Percentiles rank a stretch among this genome's conserved stretches.
phyloP scores from a whole-genome alignment of 2,329 filamentous ascomycete species.

The Colletotrichum salicis region DNA sequence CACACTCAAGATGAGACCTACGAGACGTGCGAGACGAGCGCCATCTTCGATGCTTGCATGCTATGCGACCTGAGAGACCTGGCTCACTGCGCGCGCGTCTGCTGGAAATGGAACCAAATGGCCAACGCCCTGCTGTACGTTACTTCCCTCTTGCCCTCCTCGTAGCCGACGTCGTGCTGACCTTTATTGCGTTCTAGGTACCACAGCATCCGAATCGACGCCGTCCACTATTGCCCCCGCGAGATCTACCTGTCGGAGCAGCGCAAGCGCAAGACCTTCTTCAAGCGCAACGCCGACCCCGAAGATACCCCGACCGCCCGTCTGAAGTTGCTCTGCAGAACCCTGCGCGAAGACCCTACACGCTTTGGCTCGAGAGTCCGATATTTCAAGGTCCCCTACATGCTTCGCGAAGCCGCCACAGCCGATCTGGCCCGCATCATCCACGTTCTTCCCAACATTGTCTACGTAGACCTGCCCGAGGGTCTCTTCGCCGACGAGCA shows the following conservation, averaged over 20 bases:
- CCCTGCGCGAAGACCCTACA: slow-evolving; percentile 80
- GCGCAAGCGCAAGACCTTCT: slow-evolving; percentile 78
- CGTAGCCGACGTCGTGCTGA: slow-evolving; percentile 26
- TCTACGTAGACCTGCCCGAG: slow-evolving; percentile 90
- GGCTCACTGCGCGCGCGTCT: slow-evolving; percentile 80
- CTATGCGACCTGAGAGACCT: slow-evolving; percentile 93
- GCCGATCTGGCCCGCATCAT: slow-evolving; percentile 86
- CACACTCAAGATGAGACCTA: slow-evolving; percentile 82
- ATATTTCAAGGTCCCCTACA: slow-evolving; percentile 91
- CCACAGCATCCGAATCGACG: slow-evolving; percentile 89
- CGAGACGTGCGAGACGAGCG: slow-evolving; percentile 83
- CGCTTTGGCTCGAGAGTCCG: slow-evolving; percentile 76
- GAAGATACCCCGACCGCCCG: slow-evolving; percentile 82
- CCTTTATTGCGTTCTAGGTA: slow-evolving; percentile 66
- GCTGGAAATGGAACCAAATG: slow-evolving; percentile 73
- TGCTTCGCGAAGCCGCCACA: slow-evolving; percentile 90
- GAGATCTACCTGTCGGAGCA: slow-evolving; percentile 84
- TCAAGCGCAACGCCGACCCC: slow-evolving; percentile 81
- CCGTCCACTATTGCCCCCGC: slow-evolving; percentile 92
- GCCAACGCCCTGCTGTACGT: slow-evolving; percentile 71
- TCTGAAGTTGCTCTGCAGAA: slow-evolving; percentile 81
- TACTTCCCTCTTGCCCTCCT: background rate
- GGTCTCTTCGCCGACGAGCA: slow-evolving; percentile 86
- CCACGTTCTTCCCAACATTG: slow-evolving; percentile 84
- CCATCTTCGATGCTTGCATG: slow-evolving; percentile 85